Evolutionary conservation across 208 protist genomes (phyloP).

Genomic region (Wallacemonas sp.): DNA sequence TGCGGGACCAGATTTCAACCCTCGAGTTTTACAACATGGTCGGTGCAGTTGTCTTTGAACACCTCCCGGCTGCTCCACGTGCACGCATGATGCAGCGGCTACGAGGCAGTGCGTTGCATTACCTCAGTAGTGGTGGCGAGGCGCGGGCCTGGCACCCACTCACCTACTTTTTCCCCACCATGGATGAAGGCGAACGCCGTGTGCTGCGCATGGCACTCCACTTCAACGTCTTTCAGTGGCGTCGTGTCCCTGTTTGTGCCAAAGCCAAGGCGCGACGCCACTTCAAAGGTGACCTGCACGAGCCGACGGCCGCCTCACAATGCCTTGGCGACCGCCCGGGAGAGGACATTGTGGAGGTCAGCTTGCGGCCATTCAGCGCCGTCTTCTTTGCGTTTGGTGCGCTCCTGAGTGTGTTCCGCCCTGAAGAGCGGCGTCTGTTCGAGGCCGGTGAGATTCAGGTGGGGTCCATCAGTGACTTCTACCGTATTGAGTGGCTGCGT

Average conservation of each 20-base stretch:
- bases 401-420: slow-evolving; percentile 4
- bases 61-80: neutral
- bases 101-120: slow-evolving; percentile 3
- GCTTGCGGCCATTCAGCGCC: slow-evolving; percentile 6
- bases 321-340: neutral
- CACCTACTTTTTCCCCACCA: slow-evolving; percentile 9
- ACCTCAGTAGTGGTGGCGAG: slow-evolving; percentile 1
- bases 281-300: neutral
- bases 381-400: slow-evolving; percentile 9
- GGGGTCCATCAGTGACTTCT: slow-evolving; percentile 15
- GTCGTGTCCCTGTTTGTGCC: neutral
- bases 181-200: neutral
- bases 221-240: slow-evolving; percentile 15
- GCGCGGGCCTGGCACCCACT: slow-evolving; percentile 4
- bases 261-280: neutral
- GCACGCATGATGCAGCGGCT: neutral
- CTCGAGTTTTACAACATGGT: neutral
- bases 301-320: neutral
- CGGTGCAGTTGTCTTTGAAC: neutral
- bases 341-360: neutral
- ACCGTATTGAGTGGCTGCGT: slow-evolving; percentile 17
- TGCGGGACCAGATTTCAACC: neutral
- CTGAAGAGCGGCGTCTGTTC: neutral
- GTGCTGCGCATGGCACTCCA: slow-evolving; percentile 9
- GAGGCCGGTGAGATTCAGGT: neutral